Evolutionary conservation across 169 alveolate genomes (phyloP).

Genomic region (Eimeria falciformis): DNA sequence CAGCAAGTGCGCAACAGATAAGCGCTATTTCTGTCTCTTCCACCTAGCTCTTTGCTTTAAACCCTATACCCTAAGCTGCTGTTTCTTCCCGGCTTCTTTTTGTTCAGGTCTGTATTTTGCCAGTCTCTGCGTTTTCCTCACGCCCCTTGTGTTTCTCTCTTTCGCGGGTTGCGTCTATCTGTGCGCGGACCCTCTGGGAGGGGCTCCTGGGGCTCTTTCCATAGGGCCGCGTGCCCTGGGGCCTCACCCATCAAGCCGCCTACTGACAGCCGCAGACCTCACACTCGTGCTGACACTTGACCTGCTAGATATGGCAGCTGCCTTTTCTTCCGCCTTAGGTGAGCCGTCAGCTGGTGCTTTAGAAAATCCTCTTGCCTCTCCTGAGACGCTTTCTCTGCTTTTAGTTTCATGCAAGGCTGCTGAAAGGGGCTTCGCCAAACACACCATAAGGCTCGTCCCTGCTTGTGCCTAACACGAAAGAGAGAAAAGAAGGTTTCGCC

Average conservation of each 20-base stretch:
- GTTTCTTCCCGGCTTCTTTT: background rate
- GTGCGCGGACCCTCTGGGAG: background rate
- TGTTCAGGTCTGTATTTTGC: conserved; percentile 25
- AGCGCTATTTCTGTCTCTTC: background rate
- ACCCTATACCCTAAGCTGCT: background rate
- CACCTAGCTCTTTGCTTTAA: background rate
- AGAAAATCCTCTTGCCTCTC: too few species aligned
- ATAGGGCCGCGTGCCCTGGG: background rate
- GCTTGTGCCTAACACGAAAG: too few species aligned
- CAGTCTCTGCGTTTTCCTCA: conserved; percentile 44
- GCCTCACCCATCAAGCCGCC: conserved; percentile 11
- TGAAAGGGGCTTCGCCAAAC: too few species aligned
- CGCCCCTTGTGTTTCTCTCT: conserved; percentile 37
- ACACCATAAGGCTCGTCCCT: too few species aligned
- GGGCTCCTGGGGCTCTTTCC: conserved; percentile 11
- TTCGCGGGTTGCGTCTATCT: conserved; percentile 41
- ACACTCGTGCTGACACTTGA: conserved; percentile 33
- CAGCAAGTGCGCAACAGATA: background rate
- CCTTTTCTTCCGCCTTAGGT: conserved; percentile 40
- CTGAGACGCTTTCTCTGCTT: too few species aligned
- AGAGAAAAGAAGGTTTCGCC: too few species aligned
- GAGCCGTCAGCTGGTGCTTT: background rate
- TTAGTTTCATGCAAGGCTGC: too few species aligned
- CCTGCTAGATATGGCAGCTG: conserved; percentile 32
- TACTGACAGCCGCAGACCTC: conserved; percentile 27